phyloP scores from a whole-genome alignment of 805 yeast genomes.

The Metschnikowia henanensis region DNA sequence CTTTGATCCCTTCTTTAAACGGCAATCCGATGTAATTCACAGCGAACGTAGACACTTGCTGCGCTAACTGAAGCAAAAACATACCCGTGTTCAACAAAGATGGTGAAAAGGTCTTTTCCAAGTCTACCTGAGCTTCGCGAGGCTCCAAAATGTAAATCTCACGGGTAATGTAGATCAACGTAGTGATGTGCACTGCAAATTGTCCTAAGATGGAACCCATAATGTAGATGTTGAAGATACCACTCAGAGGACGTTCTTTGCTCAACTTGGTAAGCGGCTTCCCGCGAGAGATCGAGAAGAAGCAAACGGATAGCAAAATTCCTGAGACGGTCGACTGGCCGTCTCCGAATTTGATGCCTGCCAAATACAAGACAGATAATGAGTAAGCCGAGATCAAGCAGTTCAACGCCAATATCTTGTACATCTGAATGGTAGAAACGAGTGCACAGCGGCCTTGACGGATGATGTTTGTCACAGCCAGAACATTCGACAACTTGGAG shows the following conservation, averaged over 20 bases:
- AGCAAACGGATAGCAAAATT: constrained; percentile 85
- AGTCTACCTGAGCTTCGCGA: constrained; percentile 84
- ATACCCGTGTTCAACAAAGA: constrained; percentile 95
- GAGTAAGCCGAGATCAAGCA: constrained; percentile 97
- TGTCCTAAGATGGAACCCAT: constrained; percentile 98
- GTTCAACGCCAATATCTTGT: constrained; percentile 94
- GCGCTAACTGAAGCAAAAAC: constrained; percentile 90
- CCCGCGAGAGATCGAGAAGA: constrained; percentile 93
- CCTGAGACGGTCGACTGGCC: constrained; percentile 99
- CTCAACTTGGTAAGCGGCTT: constrained; percentile 86
- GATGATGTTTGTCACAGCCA: constrained; percentile 88
- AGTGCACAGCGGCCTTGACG: constrained; percentile 99
- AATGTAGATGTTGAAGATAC: constrained; percentile 91
- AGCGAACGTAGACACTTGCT: constrained; percentile 96
- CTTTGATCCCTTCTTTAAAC: constrained; percentile 85
- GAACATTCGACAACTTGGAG: constrained; percentile 87
- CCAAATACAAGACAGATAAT: constrained; percentile 86
- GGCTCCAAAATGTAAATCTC: constrained; percentile 91
- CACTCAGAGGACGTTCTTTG: constrained; percentile 95
- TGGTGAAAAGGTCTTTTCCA: constrained; percentile 86
- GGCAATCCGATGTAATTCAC: constrained; percentile 98
- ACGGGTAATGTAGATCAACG: constrained; percentile 78
- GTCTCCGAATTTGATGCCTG: constrained; percentile 98
- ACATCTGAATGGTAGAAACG: constrained; percentile 98
- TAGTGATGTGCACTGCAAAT: constrained; percentile 86